Evolutionary conservation across 768 basidiomycete genomes (phyloP).

Genomic region (Chalciporus chontae): DNA sequence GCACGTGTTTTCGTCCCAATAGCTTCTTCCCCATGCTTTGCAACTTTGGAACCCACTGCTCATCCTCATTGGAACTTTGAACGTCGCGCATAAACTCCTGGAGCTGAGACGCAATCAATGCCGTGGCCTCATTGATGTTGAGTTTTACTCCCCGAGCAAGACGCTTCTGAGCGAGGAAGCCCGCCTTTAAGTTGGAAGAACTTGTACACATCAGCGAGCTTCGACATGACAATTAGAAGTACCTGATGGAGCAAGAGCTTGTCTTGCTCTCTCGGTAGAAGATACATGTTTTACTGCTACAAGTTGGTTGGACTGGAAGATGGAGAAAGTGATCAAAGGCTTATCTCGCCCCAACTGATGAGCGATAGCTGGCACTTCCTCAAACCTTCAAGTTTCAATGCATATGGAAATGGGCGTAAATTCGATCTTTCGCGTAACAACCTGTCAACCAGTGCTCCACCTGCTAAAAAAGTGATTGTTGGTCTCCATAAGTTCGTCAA

Average conservation of each 20-base stretch:
- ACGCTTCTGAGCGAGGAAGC: constrained; percentile 88
- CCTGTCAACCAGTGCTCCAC: no score
- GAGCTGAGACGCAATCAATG: constrained; percentile 86
- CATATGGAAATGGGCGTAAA: no score
- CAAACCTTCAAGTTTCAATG: no score
- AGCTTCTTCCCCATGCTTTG: constrained; percentile 91
- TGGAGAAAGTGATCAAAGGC: neutral
- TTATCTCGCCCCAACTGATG: neutral
- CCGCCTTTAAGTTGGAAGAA: constrained; percentile 47
- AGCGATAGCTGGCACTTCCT: no score
- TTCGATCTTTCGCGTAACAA: no score
- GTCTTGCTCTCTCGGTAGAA: constrained; percentile 71
- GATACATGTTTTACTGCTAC: constrained; percentile 46
- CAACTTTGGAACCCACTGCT: constrained; percentile 78
- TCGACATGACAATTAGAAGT: constrained; percentile 3
- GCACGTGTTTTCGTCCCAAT: constrained; percentile 85
- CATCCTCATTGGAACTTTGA: constrained; percentile 3
- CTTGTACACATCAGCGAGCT: neutral
- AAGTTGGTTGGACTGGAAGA: neutral
- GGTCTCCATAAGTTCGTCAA: no score
- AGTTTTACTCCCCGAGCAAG: constrained; percentile 89
- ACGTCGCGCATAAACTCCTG: constrained; percentile 97
- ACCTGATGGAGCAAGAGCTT: constrained; percentile 75
- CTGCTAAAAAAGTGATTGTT: no score
- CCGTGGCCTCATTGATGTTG: constrained; percentile 84